Percentiles rank a stretch among this genome's conserved stretches.
Conservation (phyloP, 768 basidiomycete genomes). For the Psilocybe azurescens region DNA sequence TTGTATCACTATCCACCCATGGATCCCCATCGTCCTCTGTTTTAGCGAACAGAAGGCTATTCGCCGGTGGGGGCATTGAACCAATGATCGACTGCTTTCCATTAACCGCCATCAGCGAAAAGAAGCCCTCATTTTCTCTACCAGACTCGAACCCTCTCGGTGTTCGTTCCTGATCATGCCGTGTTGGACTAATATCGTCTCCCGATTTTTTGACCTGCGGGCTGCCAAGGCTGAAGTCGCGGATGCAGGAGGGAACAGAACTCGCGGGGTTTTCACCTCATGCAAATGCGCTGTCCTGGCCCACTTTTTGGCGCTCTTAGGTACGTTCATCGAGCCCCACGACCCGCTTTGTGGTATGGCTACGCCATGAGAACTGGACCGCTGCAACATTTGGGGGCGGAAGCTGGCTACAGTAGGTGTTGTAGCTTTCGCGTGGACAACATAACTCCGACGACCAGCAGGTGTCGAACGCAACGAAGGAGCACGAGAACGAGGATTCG, state of each 20-base stretch:
- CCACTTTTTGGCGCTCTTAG: conserved; percentile 58
- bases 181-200: conserved; percentile 7
- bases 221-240: not conserved
- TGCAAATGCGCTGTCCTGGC: conserved; percentile 74
- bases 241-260: not conserved
- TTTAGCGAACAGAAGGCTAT: conserved; percentile 12
- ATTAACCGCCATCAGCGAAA: conserved; percentile 4
- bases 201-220: not conserved
- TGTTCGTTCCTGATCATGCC: conserved; percentile 12
- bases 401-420: conserved; percentile 34
- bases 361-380: conserved; percentile 49
- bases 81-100: not conserved
- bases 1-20: conserved; percentile 31
- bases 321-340: conserved; percentile 38
- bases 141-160: conserved; percentile 20
- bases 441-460: conserved; percentile 13
- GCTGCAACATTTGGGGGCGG: conserved; percentile 42
- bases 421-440: conserved; percentile 22
- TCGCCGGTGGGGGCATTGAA: not conserved
- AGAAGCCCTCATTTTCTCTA: conserved; percentile 17
- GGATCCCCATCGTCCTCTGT: conserved; percentile 26
- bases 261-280: conserved; percentile 46
- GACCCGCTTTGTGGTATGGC: conserved; percentile 26
- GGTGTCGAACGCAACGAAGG: conserved; percentile 30
- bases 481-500: conserved; percentile 28